These are phyloP conservation scores for Hanseniaspora uvarum DNA, from an alignment of 1,139 yeast genomes.

Conservation along the genomic window DNA sequence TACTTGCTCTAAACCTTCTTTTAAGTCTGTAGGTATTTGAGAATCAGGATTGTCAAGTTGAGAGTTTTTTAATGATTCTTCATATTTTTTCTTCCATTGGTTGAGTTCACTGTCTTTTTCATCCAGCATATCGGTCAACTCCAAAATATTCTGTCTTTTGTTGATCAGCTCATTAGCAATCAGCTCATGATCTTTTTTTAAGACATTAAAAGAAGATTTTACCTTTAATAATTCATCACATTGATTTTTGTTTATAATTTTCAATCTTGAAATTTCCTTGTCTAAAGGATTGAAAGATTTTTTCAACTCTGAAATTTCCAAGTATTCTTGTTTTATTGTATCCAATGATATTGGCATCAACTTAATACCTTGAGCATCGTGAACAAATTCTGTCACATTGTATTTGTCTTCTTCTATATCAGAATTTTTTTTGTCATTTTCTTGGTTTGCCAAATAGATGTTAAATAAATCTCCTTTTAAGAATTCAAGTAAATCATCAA, in stretches of 20 bases:
- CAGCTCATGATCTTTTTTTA: slow-evolving; percentile 71
- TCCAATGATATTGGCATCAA: slow-evolving; percentile 61
- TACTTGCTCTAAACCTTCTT: slow-evolving; percentile 40
- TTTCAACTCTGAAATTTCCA: slow-evolving; percentile 55
- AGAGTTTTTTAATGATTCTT: slow-evolving; percentile 6
- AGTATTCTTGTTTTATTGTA: slow-evolving; percentile 63
- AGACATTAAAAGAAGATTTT: slow-evolving; percentile 56
- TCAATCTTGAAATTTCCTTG: slow-evolving; percentile 57
- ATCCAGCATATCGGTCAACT: slow-evolving; percentile 54
- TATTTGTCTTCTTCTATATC: slow-evolving; percentile 32
- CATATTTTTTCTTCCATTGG: slow-evolving; percentile 29
- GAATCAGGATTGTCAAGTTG: slow-evolving; percentile 27
- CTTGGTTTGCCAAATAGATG: slow-evolving; percentile 43
- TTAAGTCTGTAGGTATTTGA: slow-evolving; percentile 34
- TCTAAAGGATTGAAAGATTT: slow-evolving; percentile 33
- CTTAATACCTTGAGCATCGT: slow-evolving; percentile 63
- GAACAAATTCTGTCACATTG: slow-evolving; percentile 62
- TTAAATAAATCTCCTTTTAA: slow-evolving; percentile 72
- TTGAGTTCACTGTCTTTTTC: slow-evolving; percentile 39
- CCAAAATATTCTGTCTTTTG: slow-evolving; percentile 53
- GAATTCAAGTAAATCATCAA: slow-evolving; percentile 65
- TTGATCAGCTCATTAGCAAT: slow-evolving; percentile 66
- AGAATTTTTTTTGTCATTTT: too few relatives aligned
- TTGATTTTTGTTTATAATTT: slow-evolving; percentile 58
- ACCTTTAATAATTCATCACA: slow-evolving; percentile 64